Evolutionary conservation across 2,329 filamentous ascomycete species (phyloP).

Genomic region (Ilyonectria destructans): DNA sequence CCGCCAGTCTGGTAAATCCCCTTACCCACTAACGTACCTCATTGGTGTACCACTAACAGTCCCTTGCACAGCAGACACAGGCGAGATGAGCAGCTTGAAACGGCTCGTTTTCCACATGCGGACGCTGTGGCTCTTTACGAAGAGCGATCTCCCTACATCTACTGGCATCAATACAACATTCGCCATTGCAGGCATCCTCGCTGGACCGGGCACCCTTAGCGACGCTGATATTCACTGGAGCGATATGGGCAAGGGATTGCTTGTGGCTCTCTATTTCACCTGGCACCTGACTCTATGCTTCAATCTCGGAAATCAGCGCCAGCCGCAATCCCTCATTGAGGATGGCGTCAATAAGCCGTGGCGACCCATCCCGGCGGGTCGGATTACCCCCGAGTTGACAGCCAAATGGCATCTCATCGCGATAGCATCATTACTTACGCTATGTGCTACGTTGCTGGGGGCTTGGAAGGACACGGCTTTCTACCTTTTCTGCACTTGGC

Average conservation of each 20-base stretch:
- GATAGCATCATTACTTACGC: conserved; percentile 42
- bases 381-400: conserved; percentile 47
- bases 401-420: conserved; percentile 43
- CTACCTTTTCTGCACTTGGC: conserved; percentile 54
- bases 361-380: conserved; percentile 50
- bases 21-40: conserved; percentile 15
- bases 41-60: conserved; percentile 31
- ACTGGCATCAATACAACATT: conserved; percentile 41
- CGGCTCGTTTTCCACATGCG: conserved; percentile 36
- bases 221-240: conserved; percentile 33
- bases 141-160: conserved; percentile 41
- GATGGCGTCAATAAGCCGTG: conserved; percentile 60
- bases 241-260: conserved; percentile 37
- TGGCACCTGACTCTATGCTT: conserved; percentile 50
- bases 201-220: conserved; percentile 35
- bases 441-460: conserved; percentile 42
- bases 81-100: conserved; percentile 17
- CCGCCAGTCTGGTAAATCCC: conserved; percentile 37
- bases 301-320: conserved; percentile 58
- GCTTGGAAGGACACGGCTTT: conserved; percentile 48
- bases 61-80: conserved; percentile 14
- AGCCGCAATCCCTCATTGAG: conserved; percentile 52
- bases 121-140: conserved; percentile 41
- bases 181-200: conserved; percentile 37
- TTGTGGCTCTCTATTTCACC: conserved; percentile 42